Evolutionary conservation across 495 filamentous ascomycete species (phyloP), one percentile per base, ranked within the genome.

Genomic region (Aspergillus sclerotiicarbonarius): DNA sequence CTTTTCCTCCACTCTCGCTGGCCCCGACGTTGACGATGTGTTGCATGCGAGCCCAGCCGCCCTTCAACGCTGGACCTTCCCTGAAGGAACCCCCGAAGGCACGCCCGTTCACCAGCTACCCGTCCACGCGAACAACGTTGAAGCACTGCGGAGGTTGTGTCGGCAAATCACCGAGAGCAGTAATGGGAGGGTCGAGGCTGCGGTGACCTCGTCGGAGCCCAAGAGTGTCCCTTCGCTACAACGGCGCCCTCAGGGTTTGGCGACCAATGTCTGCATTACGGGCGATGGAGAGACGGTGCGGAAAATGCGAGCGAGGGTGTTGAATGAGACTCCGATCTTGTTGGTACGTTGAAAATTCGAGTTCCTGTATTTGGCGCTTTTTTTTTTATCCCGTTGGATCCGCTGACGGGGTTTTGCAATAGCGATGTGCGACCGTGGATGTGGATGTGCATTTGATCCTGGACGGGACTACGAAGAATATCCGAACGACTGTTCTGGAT

Each of bases 361-460:
- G 37, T n/a, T 41, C 15, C n/a, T 41, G 13, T 12, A n/a, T 41
- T 41, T 13, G 37, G 13, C 13, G n/a, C 13, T 15, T 41, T 6
- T 41, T 12, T 15, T 41, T 6, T 41, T 12, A 41, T 37, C 8
- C 32, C 39, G 31, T 31, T 51, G 62, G 52, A 57, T 59, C 66
- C 62, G 64, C 68, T 71, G 66, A 70, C 62, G 33, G 64, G 20
- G 19, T 53, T 5, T 25, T 51, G 32, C 20, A 52, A 59, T 79
- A 98, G 94, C 86, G 88, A 70, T 96, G 90, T 73, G 91, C 91
- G 39, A 90, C 86, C 54, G 87, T 98, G 57, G 94, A 97, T 71
- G 87, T 98, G 59, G 91, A 97, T 65, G 88, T 88, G 67, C 85
- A 91, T 67, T 77, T 96, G 52, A 90, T 97, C 63, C 87, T 91